phyloP scores from a whole-genome alignment of 352 stramenopile genomes.

The Pythium biforme region DNA sequence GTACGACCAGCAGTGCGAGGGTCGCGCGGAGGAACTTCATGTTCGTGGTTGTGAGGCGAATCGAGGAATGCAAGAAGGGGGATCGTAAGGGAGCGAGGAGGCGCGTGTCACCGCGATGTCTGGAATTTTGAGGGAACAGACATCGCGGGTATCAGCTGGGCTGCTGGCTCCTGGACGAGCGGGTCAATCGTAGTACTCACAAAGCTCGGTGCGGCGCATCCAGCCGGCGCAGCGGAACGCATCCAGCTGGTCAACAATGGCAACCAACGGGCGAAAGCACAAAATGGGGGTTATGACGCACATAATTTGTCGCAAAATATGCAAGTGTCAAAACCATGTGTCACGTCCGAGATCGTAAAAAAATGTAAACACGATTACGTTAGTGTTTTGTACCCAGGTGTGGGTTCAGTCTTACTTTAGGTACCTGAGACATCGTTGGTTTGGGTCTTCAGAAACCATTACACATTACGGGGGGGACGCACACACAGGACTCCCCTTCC shows the following conservation, averaged over 20 bases:
- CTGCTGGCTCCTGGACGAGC: background rate
- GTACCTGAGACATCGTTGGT: background rate
- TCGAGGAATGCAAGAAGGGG: background rate
- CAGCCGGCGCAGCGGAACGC: background rate
- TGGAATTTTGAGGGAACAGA: too few relatives aligned
- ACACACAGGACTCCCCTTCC: background rate
- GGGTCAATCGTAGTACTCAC: too few relatives aligned
- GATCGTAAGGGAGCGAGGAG: too few relatives aligned
- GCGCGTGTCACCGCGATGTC: too few relatives aligned
- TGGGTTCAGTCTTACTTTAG: background rate
- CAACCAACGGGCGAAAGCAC: background rate
- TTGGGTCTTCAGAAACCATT: constrained; percentile 9
- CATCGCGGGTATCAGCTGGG: too few relatives aligned
- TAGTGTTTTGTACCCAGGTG: background rate
- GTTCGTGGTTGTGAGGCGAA: background rate
- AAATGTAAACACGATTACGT: background rate
- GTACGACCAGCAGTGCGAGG: background rate
- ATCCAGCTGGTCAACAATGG: background rate
- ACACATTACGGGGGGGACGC: background rate
- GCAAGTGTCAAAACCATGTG: too few relatives aligned
- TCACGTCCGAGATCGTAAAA: background rate
- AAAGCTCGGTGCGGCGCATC: background rate
- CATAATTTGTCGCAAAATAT: too few relatives aligned
- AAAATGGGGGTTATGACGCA: too few relatives aligned
- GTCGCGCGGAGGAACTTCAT: background rate